A percentile compares a stretch with the other conserved stretches of the same genome.
phyloP scores from a whole-genome alignment of 2,329 filamentous ascomycete species.

The Paraphaeosphaeria minitans region DNA sequence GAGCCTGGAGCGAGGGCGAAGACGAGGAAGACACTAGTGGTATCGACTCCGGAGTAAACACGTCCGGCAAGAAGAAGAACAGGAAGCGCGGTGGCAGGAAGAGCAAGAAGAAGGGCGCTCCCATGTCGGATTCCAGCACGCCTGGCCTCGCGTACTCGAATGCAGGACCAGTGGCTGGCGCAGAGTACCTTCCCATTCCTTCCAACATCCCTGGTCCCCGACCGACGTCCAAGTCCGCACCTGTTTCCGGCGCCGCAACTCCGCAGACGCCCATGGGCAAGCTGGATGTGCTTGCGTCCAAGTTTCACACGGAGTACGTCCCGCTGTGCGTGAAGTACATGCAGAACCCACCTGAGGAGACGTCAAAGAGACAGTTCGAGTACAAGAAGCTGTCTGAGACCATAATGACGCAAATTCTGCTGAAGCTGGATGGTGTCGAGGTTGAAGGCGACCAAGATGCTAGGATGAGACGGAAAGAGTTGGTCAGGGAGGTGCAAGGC shows the following conservation, averaged over 20 bases:
- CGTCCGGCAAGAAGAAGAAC: constrained; percentile 39
- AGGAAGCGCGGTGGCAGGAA: constrained; percentile 47
- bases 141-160: constrained; percentile 49
- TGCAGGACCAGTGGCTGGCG: constrained; percentile 30
- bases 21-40: constrained; percentile 46
- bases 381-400: constrained; percentile 78
- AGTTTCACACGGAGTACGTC: constrained; percentile 68
- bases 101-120: constrained; percentile 53
- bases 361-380: constrained; percentile 72
- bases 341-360: constrained; percentile 61
- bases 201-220: constrained; percentile 42
- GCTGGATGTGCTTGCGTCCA: constrained; percentile 67
- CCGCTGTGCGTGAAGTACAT: constrained; percentile 69
- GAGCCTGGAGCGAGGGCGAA: constrained; percentile 39
- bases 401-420: constrained; percentile 73
- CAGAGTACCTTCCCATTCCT: constrained; percentile 47
- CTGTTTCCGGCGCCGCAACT: constrained; percentile 33
- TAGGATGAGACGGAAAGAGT: constrained; percentile 68
- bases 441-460: constrained; percentile 71
- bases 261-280: constrained; percentile 57
- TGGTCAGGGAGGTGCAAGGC: constrained; percentile 73
- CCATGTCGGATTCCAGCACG: constrained; percentile 49
- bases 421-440: constrained; percentile 79
- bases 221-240: constrained; percentile 42
- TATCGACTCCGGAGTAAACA: constrained; percentile 34